phyloP scores from a whole-genome alignment of 768 basidiomycete species.

The Omphalotus guepiniiformis region DNA sequence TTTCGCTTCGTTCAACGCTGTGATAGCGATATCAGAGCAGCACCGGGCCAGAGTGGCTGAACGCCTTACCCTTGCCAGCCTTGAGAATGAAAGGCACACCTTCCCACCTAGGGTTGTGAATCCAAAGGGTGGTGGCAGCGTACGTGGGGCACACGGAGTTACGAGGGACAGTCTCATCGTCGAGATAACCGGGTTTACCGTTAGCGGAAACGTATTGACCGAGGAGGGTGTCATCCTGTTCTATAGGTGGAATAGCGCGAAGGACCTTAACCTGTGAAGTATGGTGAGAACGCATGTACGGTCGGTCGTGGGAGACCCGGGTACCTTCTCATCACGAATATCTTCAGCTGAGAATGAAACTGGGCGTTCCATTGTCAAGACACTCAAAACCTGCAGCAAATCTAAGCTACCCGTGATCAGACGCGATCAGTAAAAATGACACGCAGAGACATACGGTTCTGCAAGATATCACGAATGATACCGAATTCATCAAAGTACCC shows the following conservation, averaged over 20 bases:
- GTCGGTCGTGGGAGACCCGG: conserved; percentile 1
- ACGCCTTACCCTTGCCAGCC: conserved; percentile 85
- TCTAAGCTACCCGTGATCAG: conserved; percentile 44
- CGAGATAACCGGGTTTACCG: conserved; percentile 98
- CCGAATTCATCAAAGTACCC: conserved; percentile 99
- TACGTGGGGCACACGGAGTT: conserved; percentile 92
- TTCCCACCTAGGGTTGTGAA: conserved; percentile 97
- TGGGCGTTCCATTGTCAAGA: conserved; percentile 96
- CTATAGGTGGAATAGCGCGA: conserved; percentile 82
- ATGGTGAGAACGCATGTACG: neutral
- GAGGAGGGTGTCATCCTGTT: conserved; percentile 73
- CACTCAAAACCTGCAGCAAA: conserved; percentile 88
- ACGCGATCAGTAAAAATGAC: too few relatives aligned
- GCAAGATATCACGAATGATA: conserved; percentile 95
- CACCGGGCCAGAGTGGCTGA: too few relatives aligned
- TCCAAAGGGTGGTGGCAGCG: conserved; percentile 85
- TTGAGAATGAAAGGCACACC: conserved; percentile 98
- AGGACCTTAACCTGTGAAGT: conserved; percentile 86
- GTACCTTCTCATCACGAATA: conserved; percentile 97
- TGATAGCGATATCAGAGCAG: neutral
- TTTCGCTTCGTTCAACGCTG: conserved; percentile 97
- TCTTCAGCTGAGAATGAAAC: conserved; percentile 97
- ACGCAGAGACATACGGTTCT: conserved; percentile 80
- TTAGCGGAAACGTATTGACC: conserved; percentile 90
- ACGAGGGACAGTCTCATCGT: conserved; percentile 92